Conservation (phyloP, 768 basidiomycete genomes). For the Leucocoprinus leucothites region DNA sequence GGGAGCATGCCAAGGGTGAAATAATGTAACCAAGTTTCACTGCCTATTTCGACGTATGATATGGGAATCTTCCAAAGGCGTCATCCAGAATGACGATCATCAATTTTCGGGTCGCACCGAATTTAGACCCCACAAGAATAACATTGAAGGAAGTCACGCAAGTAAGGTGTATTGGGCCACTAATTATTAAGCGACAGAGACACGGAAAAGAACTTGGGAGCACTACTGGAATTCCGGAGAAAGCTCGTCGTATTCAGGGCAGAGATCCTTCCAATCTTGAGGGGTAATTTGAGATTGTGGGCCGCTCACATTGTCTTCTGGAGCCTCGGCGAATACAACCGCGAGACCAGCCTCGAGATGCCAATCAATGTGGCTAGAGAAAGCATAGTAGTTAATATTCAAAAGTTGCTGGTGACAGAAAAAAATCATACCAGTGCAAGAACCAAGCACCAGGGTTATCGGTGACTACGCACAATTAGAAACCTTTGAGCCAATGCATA, state of each 20-base stretch:
- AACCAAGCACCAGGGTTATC: slow-evolving; percentile 61
- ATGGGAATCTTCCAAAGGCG: no score
- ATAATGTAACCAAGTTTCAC: no score
- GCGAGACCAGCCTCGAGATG: slow-evolving; percentile 36
- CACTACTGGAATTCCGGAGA: slow-evolving; percentile 5
- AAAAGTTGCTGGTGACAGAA: slow-evolving; percentile 22
- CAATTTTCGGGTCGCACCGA: no score
- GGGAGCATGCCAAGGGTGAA: no score
- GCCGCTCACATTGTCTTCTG: slow-evolving; percentile 18
- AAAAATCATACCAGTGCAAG: slow-evolving; percentile 30
- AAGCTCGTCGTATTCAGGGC: slow-evolving; percentile 25
- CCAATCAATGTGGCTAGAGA: slow-evolving; percentile 32
- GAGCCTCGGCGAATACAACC: slow-evolving; percentile 33
- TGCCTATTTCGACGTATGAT: no score
- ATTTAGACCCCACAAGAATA: no score
- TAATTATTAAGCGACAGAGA: no score
- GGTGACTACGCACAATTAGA: slow-evolving; percentile 29
- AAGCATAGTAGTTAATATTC: slow-evolving; percentile 1
- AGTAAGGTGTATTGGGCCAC: no score
- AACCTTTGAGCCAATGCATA: not conserved
- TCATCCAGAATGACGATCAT: no score
- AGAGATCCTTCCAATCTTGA: slow-evolving; percentile 24
- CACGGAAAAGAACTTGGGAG: no score
- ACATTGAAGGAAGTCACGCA: no score
- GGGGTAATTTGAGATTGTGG: slow-evolving; percentile 20